Evolutionary conservation across 176 grass and related monocot genomes (phyloP), one percentile per base, ranked within the genome.

Genomic region (Carex parvula): DNA sequence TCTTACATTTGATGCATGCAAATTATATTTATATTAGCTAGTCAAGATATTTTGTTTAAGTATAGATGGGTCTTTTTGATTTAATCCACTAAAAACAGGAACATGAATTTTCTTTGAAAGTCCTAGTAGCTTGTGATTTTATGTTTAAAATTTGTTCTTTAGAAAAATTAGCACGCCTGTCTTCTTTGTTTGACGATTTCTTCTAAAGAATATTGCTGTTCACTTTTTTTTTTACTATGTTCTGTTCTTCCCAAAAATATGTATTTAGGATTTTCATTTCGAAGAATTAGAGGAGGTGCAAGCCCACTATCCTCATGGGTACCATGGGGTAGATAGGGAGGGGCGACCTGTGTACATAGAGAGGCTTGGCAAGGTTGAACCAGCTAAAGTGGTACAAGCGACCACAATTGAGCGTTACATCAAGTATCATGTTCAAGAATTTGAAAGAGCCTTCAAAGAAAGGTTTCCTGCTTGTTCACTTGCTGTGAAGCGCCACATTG

Each of bases 391-490:
- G 18, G 91, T 92, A 87, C 88, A 92, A 48, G 91, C 93, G 65
- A 99, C 97, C 48, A 88, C 93, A 2, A 87, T 92, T 17, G 97
- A 96, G 73, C 85, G 97, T 53, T 99, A 95, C 91, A 94, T 99
- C 86, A 99, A 94, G 82, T 99, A 99, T 75, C 97, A 99, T 86
- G 93, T 99, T 11, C 97, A 99, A 63, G 93, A 99, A 81, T 99
- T 99, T 87, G 97, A 99, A 87, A 95, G 91, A 79, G 90, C 97
- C 50, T 93, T 99, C 84, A 85, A 90, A 58, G 97, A 96, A 84
- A 95, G 22, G 87, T 99, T 96, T 85, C 97, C 97, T 86, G 91
- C 97, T 55, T 99, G 97, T 80, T 90, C 97, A 81, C 83, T 99
- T 85, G 91, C 97, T 88, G 97, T 93, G 79, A 96, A 99, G 88